Evolutionary conservation across 2,329 filamentous ascomycete species (phyloP), one percentile per base, ranked within the genome.

Genomic region (Colletotrichum falcatum): DNA sequence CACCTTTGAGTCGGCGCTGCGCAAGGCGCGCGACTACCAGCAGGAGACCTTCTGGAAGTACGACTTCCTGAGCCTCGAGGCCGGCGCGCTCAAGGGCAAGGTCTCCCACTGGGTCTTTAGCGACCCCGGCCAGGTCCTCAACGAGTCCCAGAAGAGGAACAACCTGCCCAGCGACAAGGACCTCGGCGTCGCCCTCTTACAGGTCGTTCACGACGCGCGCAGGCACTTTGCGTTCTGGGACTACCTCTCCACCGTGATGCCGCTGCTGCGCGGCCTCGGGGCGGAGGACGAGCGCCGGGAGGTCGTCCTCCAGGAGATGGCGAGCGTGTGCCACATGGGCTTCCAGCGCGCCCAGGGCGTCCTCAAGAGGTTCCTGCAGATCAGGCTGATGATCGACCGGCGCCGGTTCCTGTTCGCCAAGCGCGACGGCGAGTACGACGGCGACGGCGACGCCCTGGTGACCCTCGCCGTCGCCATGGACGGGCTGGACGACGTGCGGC

Each of bases 81-180:
- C 23, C 23, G 14, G 26, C 3, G 14, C 28, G 48, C 23, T 28
- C 5, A 26, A 3, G 14, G 14, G 9, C 1, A 49, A 6, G 14
- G 23, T 28, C 23, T 0, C 2, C 12, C 2, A 1, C 23, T 49
- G 23, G 12, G 1, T 18, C 23, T 0, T 2, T 14, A 49, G 23
- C 23, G 14, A 28, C 2, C 48, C 48, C 14, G 14, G 12, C 0
- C 48, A 8, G 48, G 7, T 49, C 14, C 12, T 3, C 48, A 28
- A 49, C 14, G 12, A 26, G 14, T 0, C 5, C 44, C n/a, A n/a
- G 9, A 2, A 18, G 6, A 49, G 5, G 12, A 12, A 12, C 5
- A 12, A 4, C 5, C 5, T 8, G 5, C 0, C 5, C 5, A 14
- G 4, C 23, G 48, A 28, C 48, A 49, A 49, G 4, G 5, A 49